These are phyloP conservation scores for Thraustochytrium sp. DNA, from an alignment of 352 stramenopile species.

Conservation along the genomic window DNA sequence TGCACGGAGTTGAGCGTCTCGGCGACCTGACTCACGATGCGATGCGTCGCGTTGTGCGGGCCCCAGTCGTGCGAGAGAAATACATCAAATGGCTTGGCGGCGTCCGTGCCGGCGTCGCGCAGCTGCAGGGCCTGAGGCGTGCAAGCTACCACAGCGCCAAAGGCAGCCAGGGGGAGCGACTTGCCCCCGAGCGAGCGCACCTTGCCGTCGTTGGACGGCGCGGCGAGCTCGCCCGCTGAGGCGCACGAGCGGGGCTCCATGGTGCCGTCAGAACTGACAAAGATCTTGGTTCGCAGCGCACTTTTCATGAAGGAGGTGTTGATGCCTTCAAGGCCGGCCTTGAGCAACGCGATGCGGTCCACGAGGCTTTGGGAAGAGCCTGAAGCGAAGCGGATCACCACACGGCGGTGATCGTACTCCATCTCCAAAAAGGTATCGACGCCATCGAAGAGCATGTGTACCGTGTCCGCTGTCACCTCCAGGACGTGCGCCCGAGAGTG, in stretches of 20 bases:
- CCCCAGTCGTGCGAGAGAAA: neutral
- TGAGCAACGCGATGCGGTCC: neutral
- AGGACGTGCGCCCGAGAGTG: neutral
- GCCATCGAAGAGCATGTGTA: neutral
- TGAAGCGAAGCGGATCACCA: neutral
- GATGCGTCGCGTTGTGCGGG: neutral
- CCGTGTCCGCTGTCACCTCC: neutral
- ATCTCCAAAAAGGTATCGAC: neutral
- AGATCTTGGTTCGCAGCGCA: neutral
- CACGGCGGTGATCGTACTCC: neutral
- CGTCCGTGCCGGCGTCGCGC: neutral
- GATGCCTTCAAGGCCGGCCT: neutral
- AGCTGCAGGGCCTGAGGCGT: neutral
- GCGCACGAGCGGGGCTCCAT: neutral
- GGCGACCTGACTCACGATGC: neutral
- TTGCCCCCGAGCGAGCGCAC: neutral
- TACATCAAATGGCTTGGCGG: neutral
- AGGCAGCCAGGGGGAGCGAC: neutral
- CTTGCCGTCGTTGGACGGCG: neutral
- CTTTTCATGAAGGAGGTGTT: neutral
- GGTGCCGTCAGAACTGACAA: neutral
- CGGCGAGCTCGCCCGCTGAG: neutral
- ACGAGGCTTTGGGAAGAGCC: neutral
- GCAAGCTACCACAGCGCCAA: neutral
- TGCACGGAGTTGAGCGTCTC: neutral